Base-by-base conservation (phyloP, 495 filamentous ascomycete species). In the Stereocaulon alpinum region DNA sequence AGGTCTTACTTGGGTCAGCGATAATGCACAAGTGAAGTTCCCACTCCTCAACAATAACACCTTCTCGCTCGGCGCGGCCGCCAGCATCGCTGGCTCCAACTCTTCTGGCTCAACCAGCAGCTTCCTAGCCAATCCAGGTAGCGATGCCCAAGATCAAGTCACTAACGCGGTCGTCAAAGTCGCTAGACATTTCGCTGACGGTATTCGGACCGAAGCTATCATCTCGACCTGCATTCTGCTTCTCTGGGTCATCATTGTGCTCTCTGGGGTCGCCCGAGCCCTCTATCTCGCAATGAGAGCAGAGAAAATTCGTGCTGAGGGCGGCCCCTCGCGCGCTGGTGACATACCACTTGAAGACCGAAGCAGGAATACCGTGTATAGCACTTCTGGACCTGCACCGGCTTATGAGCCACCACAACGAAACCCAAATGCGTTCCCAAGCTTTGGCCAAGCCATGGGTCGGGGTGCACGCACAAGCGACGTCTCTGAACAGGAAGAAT, bases 1-100 rank as follows among this genome's bases (percentile, higher is more conserved):
- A 63, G 93, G 86, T 10, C 80, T 97, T 0, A 94, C 87, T 0
- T 98, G 91, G 90, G 85, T 94, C 37, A 76, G 83, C 58, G 85
- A 97, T 64, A 68, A 96, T 64, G 91, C 94, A 1, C 81, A 94
- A 52, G 78, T 98, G 63, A 73, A 82, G 59, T 86, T 98, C 66
- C 93, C 94, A 0, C 67, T 79, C 22, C 80, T 97, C 34, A 78
- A 80, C 29, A 83, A 88, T 66, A 78, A 96, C 65, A 86, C 86
- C 30, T 95, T 98, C 77, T 90, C 88, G 52, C 73, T 83, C 41
- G 92, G 91, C 30, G 88, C 91, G 40, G 70, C 79, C 17, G 73
- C 80, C 41, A 84, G 81, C 64, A 75, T 90, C 63, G 71, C 68
- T 43, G 67, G 74, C 37, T 76, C 80, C 51, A 75, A 81, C 49